phyloP scores from a whole-genome alignment of 2,329 filamentous ascomycete species.

The Camptophora hylomeconis region DNA sequence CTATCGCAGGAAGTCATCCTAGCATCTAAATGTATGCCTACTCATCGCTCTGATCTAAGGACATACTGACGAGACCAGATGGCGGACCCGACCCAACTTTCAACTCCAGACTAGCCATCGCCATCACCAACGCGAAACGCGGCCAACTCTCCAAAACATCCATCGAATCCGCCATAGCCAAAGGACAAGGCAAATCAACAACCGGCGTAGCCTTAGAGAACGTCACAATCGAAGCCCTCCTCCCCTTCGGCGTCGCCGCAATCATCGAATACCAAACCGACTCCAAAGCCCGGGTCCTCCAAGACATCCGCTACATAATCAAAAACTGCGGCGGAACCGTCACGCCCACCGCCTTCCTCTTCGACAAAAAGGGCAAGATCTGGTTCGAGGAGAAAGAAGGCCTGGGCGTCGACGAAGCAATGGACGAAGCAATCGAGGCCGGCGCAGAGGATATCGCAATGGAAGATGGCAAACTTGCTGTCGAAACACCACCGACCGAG shows the following conservation, averaged over 20 bases:
- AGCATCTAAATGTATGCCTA: conserved; percentile 54
- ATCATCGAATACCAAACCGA: conserved; percentile 73
- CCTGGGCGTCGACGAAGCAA: conserved; percentile 52
- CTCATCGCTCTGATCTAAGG: not conserved
- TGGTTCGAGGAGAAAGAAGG: conserved; percentile 46
- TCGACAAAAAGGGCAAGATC: conserved; percentile 65
- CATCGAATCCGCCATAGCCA: conserved; percentile 75
- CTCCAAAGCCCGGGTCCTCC: conserved; percentile 58
- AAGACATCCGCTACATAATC: conserved; percentile 58
- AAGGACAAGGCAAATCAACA: conserved; percentile 71
- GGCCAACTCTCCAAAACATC: conserved; percentile 69
- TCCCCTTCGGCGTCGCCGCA: conserved; percentile 36
- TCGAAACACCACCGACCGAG: conserved; percentile 55
- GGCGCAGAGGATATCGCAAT: conserved; percentile 48
- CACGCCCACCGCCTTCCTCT: conserved; percentile 70
- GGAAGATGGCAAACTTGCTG: conserved; percentile 56
- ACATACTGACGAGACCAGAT: conserved; percentile 36
- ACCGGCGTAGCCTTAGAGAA: conserved; percentile 59
- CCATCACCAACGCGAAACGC: conserved; percentile 69
- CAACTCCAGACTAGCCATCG: conserved; percentile 64
- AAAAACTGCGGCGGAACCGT: conserved; percentile 58
- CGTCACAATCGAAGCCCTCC: conserved; percentile 30
- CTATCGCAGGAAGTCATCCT: conserved; percentile 62
- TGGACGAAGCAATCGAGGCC: conserved; percentile 74
- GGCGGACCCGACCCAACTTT: conserved; percentile 59